Evolutionary conservation across 306 rosid species (phyloP), one percentile per base, ranked within the genome.

Genomic region (Adenanthera pavonina): DNA sequence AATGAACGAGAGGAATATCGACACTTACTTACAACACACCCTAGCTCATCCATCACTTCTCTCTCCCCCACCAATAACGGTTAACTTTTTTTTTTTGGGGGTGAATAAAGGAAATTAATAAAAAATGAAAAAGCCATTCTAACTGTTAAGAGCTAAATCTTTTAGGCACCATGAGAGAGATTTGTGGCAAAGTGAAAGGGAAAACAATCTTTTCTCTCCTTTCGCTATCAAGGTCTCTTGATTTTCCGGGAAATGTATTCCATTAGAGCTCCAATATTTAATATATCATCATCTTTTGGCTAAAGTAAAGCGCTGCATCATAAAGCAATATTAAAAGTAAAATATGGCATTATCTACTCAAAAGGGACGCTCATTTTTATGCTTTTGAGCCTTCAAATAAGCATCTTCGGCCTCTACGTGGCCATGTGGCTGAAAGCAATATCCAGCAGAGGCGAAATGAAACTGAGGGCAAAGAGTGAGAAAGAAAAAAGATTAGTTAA

Each of bases 291-390:
- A 80, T 84, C 93, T 89, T 92, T 92, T 93, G 84, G 66, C 89
- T 88, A 93, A 93, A 96, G 98, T 89, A 93, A 92, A 90, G 98
- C 79, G 83, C 85, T 88, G 81, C 86, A 83, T 87, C 88, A 84
- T 88, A 93, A 93, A 92, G 94, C 92, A 90, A 85, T 81, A 89
- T 88, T 92, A 88, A 95, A 96, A 96, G 97, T 84, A 96, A 92
- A 92, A 93, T 86, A 95, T 95, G 98, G 99, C 98, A 93, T 95
- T 95, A 93, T 93, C 96, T 93, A 95, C 96, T 95, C 98, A 93
- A 93, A 95, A 93, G 99, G 92, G 92, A 76, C 87, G 94, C 94
- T 91, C 91, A 86, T 91, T 93, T 93, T 93, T 85, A 86, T 94
- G 92, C 94, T 91, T 94, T 94, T 89, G 83, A 86, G 91, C 90